Percentiles rank a stretch among this genome's conserved stretches.
Evolutionary conservation across 768 basidiomycete genomes (phyloP).

Genomic region (Collybia nuda): DNA sequence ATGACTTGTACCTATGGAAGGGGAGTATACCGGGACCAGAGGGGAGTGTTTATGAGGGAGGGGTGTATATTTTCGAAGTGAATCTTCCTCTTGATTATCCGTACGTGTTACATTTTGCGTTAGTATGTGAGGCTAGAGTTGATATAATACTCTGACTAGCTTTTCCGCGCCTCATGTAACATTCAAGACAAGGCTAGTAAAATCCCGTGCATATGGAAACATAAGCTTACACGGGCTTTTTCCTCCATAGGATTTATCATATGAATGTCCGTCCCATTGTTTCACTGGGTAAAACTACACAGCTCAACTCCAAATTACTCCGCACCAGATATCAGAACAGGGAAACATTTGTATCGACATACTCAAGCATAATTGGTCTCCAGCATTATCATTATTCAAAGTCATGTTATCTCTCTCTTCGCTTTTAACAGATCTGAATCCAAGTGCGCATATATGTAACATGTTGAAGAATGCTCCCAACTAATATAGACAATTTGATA

Average conservation of each 20-base stretch:
- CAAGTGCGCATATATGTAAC: constrained; percentile 51
- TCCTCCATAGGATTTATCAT: constrained; percentile 68
- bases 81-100: constrained; percentile 74
- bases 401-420: constrained; percentile 93
- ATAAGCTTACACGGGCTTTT: neutral
- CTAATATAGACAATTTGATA: constrained; percentile 23
- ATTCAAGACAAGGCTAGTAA: constrained; percentile 67
- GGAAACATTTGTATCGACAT: constrained; percentile 88
- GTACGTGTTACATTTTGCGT: constrained; percentile 38
- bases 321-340: constrained; percentile 62
- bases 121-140: constrained; percentile 5
- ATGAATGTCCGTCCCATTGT: constrained; percentile 61
- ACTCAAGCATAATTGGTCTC: constrained; percentile 92
- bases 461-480: neutral
- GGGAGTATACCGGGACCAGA: constrained; percentile 81
- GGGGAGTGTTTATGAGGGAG: constrained; percentile 82
- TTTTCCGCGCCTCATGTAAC: constrained; percentile 80
- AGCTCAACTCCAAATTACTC: constrained; percentile 1
- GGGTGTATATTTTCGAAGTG: constrained; percentile 70
- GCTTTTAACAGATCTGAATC: constrained; percentile 92
- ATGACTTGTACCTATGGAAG: constrained; percentile 71
- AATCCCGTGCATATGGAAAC: neutral
- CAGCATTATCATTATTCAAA: constrained; percentile 91
- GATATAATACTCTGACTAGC: constrained; percentile 31
- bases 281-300: neutral